Conservation (phyloP, 176 grass and related monocot species). For the Raddia distichophylla region DNA sequence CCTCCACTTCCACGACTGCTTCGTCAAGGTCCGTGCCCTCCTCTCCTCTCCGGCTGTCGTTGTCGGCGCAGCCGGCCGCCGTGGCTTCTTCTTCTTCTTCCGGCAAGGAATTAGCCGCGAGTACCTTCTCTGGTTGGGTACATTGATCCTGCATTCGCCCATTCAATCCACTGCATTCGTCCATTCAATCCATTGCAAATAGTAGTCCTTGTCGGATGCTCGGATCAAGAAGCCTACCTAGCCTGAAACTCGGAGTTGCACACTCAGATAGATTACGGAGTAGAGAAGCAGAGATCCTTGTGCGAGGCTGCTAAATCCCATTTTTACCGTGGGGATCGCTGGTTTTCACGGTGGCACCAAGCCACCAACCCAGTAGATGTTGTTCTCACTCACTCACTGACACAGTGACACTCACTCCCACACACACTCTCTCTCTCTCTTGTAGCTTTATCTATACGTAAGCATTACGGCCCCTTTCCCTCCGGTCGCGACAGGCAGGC, state of each 20-base stretch:
- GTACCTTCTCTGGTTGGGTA: neutral
- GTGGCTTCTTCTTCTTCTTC: neutral
- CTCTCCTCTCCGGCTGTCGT: too few relatives aligned
- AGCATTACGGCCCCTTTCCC: slow-evolving; percentile 40
- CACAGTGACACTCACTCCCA: neutral
- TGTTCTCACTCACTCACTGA: neutral
- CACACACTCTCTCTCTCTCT: neutral
- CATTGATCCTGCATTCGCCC: slow-evolving; percentile 2
- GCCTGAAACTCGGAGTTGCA: neutral
- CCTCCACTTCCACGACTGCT: slow-evolving; percentile 79
- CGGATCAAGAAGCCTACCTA: neutral
- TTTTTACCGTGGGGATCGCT: slow-evolving; percentile 30
- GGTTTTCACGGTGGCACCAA: neutral
- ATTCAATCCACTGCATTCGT: neutral
- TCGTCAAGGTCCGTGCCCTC: slow-evolving; percentile 53
- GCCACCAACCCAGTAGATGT: neutral
- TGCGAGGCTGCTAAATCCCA: neutral
- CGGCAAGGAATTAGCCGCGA: slow-evolving; percentile 21
- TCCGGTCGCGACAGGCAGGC: neutral
- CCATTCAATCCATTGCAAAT: too few relatives aligned
- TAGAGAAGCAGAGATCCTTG: neutral
- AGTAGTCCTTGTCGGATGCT: neutral
- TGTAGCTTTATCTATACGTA: slow-evolving; percentile 21
- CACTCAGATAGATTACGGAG: neutral
- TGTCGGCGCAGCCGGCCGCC: neutral